phyloP scores from a whole-genome alignment of 148 eudicot species.

The Dysphania ambrosioides region DNA sequence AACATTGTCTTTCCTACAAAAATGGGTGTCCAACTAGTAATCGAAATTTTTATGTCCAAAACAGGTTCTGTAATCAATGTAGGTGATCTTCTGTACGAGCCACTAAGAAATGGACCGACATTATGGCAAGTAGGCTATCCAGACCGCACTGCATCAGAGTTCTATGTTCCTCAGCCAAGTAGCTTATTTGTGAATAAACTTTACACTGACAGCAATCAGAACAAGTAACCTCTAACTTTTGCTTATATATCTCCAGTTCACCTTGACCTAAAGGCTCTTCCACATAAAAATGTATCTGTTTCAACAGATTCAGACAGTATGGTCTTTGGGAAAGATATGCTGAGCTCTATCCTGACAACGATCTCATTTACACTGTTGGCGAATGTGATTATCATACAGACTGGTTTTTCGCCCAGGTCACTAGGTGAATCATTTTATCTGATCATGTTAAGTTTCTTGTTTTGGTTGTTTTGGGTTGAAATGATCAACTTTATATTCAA shows the following conservation, averaged over 20 bases:
- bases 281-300: neutral
- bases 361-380: constrained; percentile 65
- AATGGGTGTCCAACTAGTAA: no score
- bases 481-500: neutral
- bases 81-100: constrained; percentile 39
- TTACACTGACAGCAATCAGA: constrained; percentile 34
- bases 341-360: constrained; percentile 51
- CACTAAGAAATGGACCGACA: constrained; percentile 69
- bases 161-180: constrained; percentile 63
- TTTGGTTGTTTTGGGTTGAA: neutral
- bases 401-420: constrained; percentile 82
- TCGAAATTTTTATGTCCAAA: neutral
- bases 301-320: constrained; percentile 59
- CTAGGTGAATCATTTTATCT: constrained; percentile 29
- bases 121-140: constrained; percentile 84
- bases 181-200: constrained; percentile 40
- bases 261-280: neutral
- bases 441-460: neutral
- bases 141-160: constrained; percentile 79
- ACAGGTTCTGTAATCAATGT: constrained; percentile 44
- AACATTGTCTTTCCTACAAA: no score
- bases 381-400: constrained; percentile 44
- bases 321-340: constrained; percentile 71
- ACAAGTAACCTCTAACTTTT: constrained; percentile 39
- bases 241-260: neutral